phyloP scores from a whole-genome alignment of 306 rosid species.

The Casuarina cunninghamiana region DNA sequence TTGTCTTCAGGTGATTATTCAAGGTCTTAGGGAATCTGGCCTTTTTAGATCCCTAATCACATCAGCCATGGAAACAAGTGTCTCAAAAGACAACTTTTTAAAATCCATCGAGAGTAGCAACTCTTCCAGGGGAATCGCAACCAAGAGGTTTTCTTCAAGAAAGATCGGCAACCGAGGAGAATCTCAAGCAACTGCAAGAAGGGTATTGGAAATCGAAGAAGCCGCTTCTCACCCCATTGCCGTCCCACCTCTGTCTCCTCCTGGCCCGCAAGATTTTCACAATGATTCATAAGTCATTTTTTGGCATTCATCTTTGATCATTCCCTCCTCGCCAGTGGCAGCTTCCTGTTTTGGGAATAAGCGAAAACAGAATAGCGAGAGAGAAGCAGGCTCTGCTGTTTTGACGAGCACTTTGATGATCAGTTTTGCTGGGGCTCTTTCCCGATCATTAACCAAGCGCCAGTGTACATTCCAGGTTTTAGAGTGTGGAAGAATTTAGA shows the following conservation, averaged over 20 bases:
- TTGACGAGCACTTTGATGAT: constrained; percentile 32
- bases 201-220: constrained; percentile 54
- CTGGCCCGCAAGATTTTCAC: constrained; percentile 41
- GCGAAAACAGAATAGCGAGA: too few species aligned
- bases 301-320: constrained; percentile 13
- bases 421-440: constrained; percentile 44
- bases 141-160: constrained; percentile 53
- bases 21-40: constrained; percentile 81
- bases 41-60: constrained; percentile 59
- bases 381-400: constrained; percentile 22
- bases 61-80: constrained; percentile 56
- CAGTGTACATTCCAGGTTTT: constrained; percentile 63
- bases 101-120: constrained; percentile 71
- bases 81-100: constrained; percentile 64
- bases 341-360: constrained; percentile 3
- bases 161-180: constrained; percentile 51
- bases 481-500: constrained; percentile 47
- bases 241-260: constrained; percentile 82
- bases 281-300: constrained; percentile 19
- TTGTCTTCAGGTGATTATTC: constrained; percentile 65
- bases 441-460: constrained; percentile 87
- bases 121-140: constrained; percentile 48
- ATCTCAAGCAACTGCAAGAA: constrained; percentile 64
- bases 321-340: constrained; percentile 28
- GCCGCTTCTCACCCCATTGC: constrained; percentile 51